Evolutionary conservation across 805 yeast genomes (phyloP), one percentile per base, ranked within the genome.

Genomic region (Teunomyces funiuensis): DNA sequence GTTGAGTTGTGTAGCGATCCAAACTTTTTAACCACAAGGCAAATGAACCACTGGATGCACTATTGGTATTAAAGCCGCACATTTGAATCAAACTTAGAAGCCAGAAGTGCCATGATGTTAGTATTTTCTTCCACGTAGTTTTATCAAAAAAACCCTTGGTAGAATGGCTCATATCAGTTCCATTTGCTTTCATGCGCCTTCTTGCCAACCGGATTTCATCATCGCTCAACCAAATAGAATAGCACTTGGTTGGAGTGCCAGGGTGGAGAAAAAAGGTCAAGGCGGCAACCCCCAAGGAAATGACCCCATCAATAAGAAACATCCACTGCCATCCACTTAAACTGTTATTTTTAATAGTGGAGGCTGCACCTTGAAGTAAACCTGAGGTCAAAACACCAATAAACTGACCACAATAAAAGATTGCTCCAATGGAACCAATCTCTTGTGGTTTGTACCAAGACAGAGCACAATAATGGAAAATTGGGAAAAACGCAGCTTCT

Each of bases 161-260:
- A n/a, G 19, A 7, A 16, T 33, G 46, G 19, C 47, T 47, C 18
- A 46, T 41, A 36, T 54, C 64, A 5, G 54, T 46, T 3, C 54
- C 50, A 39, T 54, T 57, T 14, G 40, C 45, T 36, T 41, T 47
- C 58, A 57, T 52, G 16, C 60, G 37, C 23, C 33, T 61, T 60
- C 83, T 67, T 2, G 82, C 77, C 25, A 79, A 57, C 46, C 71
- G 63, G 36, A 77, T 76, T 44, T 81, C 85, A 28, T 77, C 80
- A 48, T 78, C 82, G 0, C 79, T 69, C 17, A 81, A 55, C 51
- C 71, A 77, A 17, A 74, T 56, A 2, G 81, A 75, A 41, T 75
- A 73, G 53, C 82, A 73, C 30, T 45, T 46, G 23, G 47, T 37
- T 5, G 62, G 61, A 7, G 58, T 52, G 1, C 59, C 60, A 11